Evolutionary conservation across 768 basidiomycete genomes (phyloP).

Genomic region (Auricularia auricula-judae): DNA sequence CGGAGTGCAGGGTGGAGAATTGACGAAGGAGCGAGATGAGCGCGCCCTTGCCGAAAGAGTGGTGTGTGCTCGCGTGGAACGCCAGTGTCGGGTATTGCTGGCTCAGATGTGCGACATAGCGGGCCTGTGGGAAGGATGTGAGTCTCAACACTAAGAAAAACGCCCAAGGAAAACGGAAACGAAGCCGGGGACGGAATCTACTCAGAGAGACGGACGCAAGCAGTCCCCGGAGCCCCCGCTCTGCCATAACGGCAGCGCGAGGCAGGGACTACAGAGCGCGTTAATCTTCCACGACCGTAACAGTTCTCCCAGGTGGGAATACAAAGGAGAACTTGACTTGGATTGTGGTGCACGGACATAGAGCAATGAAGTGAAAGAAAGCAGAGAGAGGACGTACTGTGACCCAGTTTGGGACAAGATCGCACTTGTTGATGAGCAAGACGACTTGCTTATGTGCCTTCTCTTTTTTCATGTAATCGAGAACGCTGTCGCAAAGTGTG

Average conservation of each 20-base stretch:
- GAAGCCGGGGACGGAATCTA: constrained; percentile 21
- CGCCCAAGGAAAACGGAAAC: constrained; percentile 3
- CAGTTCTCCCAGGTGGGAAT: constrained; percentile 19
- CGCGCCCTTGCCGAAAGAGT: constrained; percentile 98
- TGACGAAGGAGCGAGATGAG: constrained; percentile 94
- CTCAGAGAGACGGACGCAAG: constrained; percentile 14
- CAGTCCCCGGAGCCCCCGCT: constrained; percentile 20
- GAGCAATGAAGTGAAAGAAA: no score
- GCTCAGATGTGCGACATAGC: constrained; percentile 91
- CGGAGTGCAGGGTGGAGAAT: constrained; percentile 92
- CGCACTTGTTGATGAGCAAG: constrained; percentile 95
- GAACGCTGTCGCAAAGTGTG: constrained; percentile 87
- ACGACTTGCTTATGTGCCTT: constrained; percentile 97
- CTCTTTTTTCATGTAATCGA: constrained; percentile 90
- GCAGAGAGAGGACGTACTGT: constrained; percentile 58
- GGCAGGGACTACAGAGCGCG: constrained; percentile 11
- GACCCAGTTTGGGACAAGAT: constrained; percentile 97
- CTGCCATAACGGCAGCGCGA: constrained; percentile 21
- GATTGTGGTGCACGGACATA: no score
- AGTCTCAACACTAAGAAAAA: constrained; percentile 33
- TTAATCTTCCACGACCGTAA: constrained; percentile 42
- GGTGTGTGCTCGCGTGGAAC: constrained; percentile 97
- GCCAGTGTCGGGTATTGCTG: constrained; percentile 93
- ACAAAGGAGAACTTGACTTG: constrained; percentile 29
- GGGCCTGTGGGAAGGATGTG: constrained; percentile 49